Percentiles rank a stretch among this genome's conserved stretches.
These are phyloP conservation scores for Madurella fahalii DNA, from an alignment of 2,329 filamentous ascomycete genomes.

Conservation along the genomic window DNA sequence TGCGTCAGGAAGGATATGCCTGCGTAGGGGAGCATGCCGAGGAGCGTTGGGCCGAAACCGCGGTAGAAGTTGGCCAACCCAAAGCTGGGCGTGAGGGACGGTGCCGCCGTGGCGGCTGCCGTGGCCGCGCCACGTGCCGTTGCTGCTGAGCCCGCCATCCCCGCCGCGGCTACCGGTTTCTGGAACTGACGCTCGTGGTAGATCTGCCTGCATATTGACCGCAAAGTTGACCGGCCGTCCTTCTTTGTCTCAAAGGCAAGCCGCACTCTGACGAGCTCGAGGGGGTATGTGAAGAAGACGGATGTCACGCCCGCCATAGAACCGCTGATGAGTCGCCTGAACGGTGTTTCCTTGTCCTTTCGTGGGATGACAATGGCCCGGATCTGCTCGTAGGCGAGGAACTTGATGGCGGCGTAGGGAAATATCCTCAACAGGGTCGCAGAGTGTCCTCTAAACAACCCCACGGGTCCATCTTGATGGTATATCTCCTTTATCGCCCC, in stretches of 20 bases:
- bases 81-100: conserved; percentile 53
- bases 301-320: conserved; percentile 78
- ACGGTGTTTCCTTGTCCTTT: conserved; percentile 71
- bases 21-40: conserved; percentile 96
- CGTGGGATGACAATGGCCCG: conserved; percentile 70
- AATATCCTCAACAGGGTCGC: conserved; percentile 93
- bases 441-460: conserved; percentile 90
- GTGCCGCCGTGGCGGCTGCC: conserved; percentile 42
- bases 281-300: conserved; percentile 92
- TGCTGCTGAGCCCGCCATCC: conserved; percentile 43
- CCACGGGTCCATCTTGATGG: conserved; percentile 63
- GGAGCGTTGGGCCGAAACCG: conserved; percentile 82
- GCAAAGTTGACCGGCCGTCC: conserved; percentile 64
- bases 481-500: conserved; percentile 83
- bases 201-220: conserved; percentile 78
- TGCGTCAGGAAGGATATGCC: conserved; percentile 94
- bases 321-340: conserved; percentile 70
- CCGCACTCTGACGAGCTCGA: conserved; percentile 89
- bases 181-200: conserved; percentile 67
- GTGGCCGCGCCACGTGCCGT: conserved; percentile 35
- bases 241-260: conserved; percentile 90
- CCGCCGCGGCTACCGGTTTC: conserved; percentile 37
- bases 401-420: conserved; percentile 96
- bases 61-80: conserved; percentile 91
- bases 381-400: conserved; percentile 95